Evolutionary conservation across 129 eudicot species (phyloP).

Genomic region (Flaveria trinervia): DNA sequence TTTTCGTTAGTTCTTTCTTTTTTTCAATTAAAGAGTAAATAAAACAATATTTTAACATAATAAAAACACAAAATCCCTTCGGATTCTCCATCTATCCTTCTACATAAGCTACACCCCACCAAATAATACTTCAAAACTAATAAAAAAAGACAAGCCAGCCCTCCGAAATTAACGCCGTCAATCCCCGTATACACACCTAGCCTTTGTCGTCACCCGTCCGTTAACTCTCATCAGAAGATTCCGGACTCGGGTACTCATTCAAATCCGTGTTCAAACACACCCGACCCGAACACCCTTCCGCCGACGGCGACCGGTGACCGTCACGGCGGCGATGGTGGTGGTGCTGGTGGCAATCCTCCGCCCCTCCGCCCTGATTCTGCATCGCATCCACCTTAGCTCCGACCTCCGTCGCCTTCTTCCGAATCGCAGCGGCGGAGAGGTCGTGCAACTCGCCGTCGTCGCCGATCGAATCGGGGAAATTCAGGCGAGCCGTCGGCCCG

Average conservation of each 20-base stretch:
- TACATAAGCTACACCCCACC: neutral
- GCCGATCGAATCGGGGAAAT: neutral
- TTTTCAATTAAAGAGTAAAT: neutral
- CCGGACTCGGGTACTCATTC: slow-evolving; percentile 15
- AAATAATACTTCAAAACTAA: neutral
- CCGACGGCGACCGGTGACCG: neutral
- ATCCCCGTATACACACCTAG: neutral
- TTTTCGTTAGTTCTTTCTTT: too few relatives aligned
- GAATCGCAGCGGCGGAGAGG: neutral
- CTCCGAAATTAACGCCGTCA: slow-evolving; percentile 13
- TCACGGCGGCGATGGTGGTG: neutral
- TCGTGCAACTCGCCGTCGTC: neutral
- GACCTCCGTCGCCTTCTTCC: slow-evolving; percentile 1
- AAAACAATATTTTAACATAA: neutral
- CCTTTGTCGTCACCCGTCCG: slow-evolving; percentile 2
- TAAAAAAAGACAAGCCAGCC: neutral
- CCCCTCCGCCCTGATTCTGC: neutral
- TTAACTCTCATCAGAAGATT: neutral
- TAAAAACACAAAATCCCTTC: neutral
- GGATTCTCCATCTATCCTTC: slow-evolving; percentile 12
- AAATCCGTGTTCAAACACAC: slow-evolving; percentile 5
- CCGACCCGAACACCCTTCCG: neutral
- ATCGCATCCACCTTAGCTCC: neutral
- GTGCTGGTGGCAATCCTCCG: too few relatives aligned
- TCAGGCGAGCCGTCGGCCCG: slow-evolving; percentile 1